Base-by-base conservation (phyloP, 257 asterid genomes). In the Coffea canephora region DNA sequence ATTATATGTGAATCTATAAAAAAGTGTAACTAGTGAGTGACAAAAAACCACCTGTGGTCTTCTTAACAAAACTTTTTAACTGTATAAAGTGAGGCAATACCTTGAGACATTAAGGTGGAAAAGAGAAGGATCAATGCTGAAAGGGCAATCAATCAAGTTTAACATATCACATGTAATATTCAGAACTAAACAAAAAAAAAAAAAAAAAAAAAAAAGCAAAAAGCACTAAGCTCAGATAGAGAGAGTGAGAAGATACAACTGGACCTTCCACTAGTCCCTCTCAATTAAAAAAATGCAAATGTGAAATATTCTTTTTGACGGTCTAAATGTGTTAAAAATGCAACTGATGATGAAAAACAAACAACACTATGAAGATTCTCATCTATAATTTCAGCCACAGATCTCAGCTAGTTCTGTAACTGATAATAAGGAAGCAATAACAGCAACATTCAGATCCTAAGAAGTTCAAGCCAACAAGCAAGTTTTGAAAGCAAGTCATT, bases 1-100 rank as follows among this genome's bases (percentile, higher is more conserved):
- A 8, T 36, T 55, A 21, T 45, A 10, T 41, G 25, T 6, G 46
- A 36, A 5, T 65, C 64, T 6, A 61, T 65, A 11, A 46, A 65
- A 76, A 21, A 7, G 27, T 64, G 50, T 64, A 76, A 65, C 73
- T 25, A 76, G 25, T n/a, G 55, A 16, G 49, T 36, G 52, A 77
- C 49, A 21, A 2, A 25, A 77, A 39, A 66, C 10, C 59, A 10
- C 59, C 27, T 49, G 74, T 10, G 23, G 39, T 25, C 34, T 18
- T 76, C 41, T 21, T 55, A 36, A 39, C 1, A 74, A 34, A 74
- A 9, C 69, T 45, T 49, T 8, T 52, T 7, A 64, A 23, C 15
- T 34, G 21, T 0, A 27, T 13, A 73, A 73, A 4, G 41, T 48
- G 12, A 54, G 50, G 36, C 69, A 54, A 6, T 74, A 50, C 49